Evolutionary conservation across 345 rosid genomes (phyloP), one percentile per base, ranked within the genome.

Genomic region (Salix dunnii): DNA sequence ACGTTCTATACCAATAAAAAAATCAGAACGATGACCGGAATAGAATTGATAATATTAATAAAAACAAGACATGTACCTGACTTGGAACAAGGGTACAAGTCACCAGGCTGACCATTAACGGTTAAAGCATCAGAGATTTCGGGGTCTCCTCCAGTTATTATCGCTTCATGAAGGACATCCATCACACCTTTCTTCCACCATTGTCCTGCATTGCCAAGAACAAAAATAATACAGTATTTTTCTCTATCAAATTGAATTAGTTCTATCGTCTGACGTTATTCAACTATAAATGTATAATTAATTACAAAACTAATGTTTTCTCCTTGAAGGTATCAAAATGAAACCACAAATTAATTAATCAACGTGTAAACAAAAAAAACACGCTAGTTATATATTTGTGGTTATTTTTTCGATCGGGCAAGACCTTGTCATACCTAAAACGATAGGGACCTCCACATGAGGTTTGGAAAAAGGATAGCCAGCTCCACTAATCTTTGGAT

Each of bases 71-170:
- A 40, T 69, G 7, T 63, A 82, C 79, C 80, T 76, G 65, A 55
- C 51, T 62, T 28, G 23, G 88, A 87, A 79, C 89, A 85, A 7
- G 82, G 77, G 46, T 79, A 82, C 5, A 82, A 21, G 53, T 82
- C 87, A 14, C 90, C 90, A 55, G 88, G 88, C 60, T 85, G 86
- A 11, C 88, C 90, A 77, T 87, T 85, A 5, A 87, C 82, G 10
- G 77, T 73, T 28, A 64, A 85, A 25, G 88, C 86, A 70, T 87
- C 85, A 12, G 88, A 85, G 8, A 51, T 7, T 27, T 80, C 74
- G 1, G 83, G 82, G 12, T 72, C 74, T 2, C 79, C 77, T 63
- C 90, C 90, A 20, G 65, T 23, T 17, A 9, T 23, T 7, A 18
- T 17, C 31, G 72, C 51, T 17, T 43, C 77, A 14, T 82, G 21